Evolutionary conservation across 2,329 filamentous ascomycete genomes (phyloP).

Genomic region (Sporothrix inflata): DNA sequence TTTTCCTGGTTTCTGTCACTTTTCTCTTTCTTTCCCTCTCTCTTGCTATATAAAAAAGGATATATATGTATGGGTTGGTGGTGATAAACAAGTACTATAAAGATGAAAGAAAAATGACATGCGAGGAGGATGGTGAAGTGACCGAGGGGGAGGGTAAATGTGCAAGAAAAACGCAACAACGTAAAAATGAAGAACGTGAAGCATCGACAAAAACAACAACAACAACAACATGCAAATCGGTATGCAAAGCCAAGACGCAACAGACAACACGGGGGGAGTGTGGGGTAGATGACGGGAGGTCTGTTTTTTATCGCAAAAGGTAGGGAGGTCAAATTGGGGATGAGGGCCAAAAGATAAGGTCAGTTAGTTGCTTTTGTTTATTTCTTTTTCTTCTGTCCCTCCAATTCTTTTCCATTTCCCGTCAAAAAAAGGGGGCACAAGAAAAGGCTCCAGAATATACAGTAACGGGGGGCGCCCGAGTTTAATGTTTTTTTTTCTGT

Average conservation of each 20-base stretch:
- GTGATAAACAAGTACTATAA: background rate
- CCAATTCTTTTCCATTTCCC: background rate
- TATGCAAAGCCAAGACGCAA: conserved; percentile 6
- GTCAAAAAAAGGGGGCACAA: conserved; percentile 22
- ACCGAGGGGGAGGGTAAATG: background rate
- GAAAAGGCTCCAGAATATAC: background rate
- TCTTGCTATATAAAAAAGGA: conserved; percentile 9
- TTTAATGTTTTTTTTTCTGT: background rate
- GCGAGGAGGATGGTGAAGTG: background rate
- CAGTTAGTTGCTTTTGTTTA: background rate
- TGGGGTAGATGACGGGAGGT: conserved; percentile 1
- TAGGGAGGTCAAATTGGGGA: background rate
- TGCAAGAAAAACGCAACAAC: background rate
- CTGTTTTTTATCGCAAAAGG: background rate
- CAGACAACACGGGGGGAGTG: conserved; percentile 13
- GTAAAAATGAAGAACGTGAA: background rate
- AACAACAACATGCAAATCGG: background rate
- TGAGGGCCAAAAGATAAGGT: background rate
- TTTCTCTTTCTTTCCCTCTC: conserved; percentile 9
- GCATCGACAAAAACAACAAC: background rate
- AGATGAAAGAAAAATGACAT: background rate
- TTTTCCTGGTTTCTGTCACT: background rate
- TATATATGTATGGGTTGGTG: conserved; percentile 8
- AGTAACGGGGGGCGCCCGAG: background rate
- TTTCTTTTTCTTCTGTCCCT: background rate